Evolutionary conservation across 768 basidiomycete species (phyloP), one percentile per base, ranked within the genome.

Genomic region (Termitomyces sp.): DNA sequence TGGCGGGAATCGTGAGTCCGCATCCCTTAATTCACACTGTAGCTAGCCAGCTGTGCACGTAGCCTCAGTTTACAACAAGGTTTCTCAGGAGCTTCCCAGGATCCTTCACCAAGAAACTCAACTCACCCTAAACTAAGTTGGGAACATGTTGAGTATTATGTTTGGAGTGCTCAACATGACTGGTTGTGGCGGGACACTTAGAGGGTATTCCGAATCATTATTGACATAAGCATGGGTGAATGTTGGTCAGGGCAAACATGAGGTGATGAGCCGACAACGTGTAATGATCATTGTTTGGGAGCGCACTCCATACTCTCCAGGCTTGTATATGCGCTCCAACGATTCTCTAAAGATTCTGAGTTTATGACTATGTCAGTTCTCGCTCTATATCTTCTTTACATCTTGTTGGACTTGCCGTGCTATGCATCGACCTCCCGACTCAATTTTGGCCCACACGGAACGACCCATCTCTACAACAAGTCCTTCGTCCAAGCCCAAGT

Each of bases 381-480:
- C n/a, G 26, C 55, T 28, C 44, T 56, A n/a, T 32, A n/a, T 24
- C 52, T 58, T 35, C 51, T 64, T 11, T 44, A 36, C 13, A 36
- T 40, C 10, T 51, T 41, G 26, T 52, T 60, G 24, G 20, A 41
- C 41, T 16, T 40, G 24, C 44, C 55, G 10, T 30, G 20, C 7
- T 60, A 54, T 48, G 22, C 38, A 30, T 56, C 55, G 5, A 10
- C 48, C 33, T 63, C 62, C 33, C 52, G 62, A 36, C 57, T 63
- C 35, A 44, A 56, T n/a, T 41, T 61, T 28, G 52, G 48, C 43
- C n/a, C 40, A 6, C 55, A 45, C n/a, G 22, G 6, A 26, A 22
- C 20, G 30, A 49, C 32, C 28, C 40, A 26, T 26, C 44, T 11
- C 8, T 26, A n/a, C 7, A 28, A 51, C 35, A 22, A 51, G 47